Conservation (phyloP, 2,329 filamentous ascomycete species). For the Clarireedia monteithiana region DNA sequence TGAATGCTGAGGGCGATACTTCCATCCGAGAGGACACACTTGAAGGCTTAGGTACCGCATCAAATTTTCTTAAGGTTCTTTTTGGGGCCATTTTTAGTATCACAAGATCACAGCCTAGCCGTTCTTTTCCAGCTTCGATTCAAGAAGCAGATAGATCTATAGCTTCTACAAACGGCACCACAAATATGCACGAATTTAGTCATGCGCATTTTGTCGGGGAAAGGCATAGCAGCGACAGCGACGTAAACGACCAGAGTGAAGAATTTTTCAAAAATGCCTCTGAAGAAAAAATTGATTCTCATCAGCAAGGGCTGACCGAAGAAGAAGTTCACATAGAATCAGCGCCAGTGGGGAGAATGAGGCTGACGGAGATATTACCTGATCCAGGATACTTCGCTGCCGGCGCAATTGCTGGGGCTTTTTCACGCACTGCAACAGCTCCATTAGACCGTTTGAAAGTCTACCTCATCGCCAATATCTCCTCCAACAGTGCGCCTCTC, state of each 20-base stretch:
- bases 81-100: constrained; percentile 70
- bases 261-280: constrained; percentile 2
- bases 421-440: constrained; percentile 91
- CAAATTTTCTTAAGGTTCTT: constrained; percentile 61
- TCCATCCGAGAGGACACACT: constrained; percentile 84
- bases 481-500: constrained; percentile 49
- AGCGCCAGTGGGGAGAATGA: constrained; percentile 17
- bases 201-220: constrained; percentile 13
- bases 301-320: constrained; percentile 10
- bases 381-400: constrained; percentile 94
- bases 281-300: background rate
- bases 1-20: constrained; percentile 92
- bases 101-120: constrained; percentile 36
- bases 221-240: constrained; percentile 1
- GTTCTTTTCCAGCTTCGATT: constrained; percentile 9
- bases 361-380: constrained; percentile 44
- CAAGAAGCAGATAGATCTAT: constrained; percentile 3
- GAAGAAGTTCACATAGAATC: constrained; percentile 14
- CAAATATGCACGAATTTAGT: constrained; percentile 13
- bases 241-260: background rate
- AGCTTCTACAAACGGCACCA: background rate
- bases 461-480: constrained; percentile 88
- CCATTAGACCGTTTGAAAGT: constrained; percentile 96
- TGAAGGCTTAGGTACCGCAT: constrained; percentile 84
- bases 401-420: constrained; percentile 86